These are phyloP conservation scores for Sporothrix pallida DNA, from an alignment of 2,329 filamentous ascomycete species.

Conservation along the genomic window DNA sequence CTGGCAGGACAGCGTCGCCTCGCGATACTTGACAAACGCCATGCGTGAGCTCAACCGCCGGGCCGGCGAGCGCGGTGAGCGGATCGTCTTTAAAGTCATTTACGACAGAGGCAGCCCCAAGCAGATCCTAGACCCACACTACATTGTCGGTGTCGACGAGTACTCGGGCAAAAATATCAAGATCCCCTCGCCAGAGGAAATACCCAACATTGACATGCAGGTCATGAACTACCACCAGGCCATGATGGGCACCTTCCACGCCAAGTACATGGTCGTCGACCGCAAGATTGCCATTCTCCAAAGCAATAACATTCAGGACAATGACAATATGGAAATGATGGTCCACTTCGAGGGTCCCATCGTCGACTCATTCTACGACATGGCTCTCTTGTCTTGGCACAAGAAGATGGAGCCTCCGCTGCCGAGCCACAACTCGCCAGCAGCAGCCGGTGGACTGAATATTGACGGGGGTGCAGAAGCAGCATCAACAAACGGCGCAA, in stretches of 20 bases:
- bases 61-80: conserved; percentile 61
- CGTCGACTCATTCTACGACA: conserved; percentile 77
- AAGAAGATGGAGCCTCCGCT: conserved; percentile 65
- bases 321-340: conserved; percentile 84
- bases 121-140: conserved; percentile 70
- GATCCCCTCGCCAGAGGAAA: conserved; percentile 66
- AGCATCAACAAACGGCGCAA: not conserved
- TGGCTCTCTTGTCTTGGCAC: conserved; percentile 74
- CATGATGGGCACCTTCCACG: conserved; percentile 74
- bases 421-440: conserved; percentile 60
- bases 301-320: conserved; percentile 81
- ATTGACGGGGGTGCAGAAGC: not conserved
- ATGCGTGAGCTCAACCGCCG: conserved; percentile 71
- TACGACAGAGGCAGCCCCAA: conserved; percentile 73
- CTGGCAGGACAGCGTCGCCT: conserved; percentile 73
- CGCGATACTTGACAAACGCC: conserved; percentile 69
- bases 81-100: conserved; percentile 72
- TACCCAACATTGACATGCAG: conserved; percentile 73
- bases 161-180: conserved; percentile 64
- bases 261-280: conserved; percentile 80
- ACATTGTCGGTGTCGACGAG: conserved; percentile 61
- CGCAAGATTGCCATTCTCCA: conserved; percentile 71
- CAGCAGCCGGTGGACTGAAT: conserved; percentile 44
- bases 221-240: conserved; percentile 76
- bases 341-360: conserved; percentile 76